phyloP scores from a whole-genome alignment of 768 basidiomycete genomes.

The Auriscalpium vulgare region DNA sequence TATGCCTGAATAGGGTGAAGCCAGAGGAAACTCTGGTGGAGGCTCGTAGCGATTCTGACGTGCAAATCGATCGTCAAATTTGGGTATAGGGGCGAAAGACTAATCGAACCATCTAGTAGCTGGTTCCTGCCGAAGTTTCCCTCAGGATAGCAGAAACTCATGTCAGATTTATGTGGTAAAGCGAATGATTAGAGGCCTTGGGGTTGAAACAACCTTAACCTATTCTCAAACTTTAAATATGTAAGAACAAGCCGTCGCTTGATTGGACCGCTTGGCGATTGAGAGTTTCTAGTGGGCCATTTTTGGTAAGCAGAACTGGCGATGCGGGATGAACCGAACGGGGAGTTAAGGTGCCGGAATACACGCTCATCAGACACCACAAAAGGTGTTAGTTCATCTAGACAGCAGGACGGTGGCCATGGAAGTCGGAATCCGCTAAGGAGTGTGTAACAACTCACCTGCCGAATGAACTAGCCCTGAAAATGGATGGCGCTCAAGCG shows the following conservation, averaged over 20 bases:
- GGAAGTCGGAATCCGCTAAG: conserved; percentile 81
- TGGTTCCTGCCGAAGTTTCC: conserved; percentile 90
- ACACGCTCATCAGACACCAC: conserved; percentile 30
- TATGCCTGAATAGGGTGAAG: no score
- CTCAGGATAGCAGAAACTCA: conserved; percentile 63
- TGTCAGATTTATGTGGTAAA: conserved; percentile 57
- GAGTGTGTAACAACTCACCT: conserved; percentile 87
- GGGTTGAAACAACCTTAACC: conserved; percentile 86
- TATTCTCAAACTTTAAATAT: conserved; percentile 69
- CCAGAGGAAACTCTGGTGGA: conserved; percentile 66
- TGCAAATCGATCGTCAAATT: conserved; percentile 94
- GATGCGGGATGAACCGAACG: conserved; percentile 66
- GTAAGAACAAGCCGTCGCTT: conserved; percentile 48
- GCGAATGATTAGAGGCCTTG: conserved; percentile 88
- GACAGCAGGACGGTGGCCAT: conserved; percentile 74
- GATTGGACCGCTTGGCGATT: conserved; percentile 44
- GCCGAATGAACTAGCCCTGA: conserved; percentile 87
- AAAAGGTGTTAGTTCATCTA: conserved; percentile 54
- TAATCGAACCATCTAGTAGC: conserved; percentile 93
- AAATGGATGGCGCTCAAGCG: conserved; percentile 87
- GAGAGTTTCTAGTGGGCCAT: conserved; percentile 68
- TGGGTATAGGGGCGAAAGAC: conserved; percentile 96
- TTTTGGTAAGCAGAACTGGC: conserved; percentile 70
- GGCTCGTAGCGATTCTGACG: conserved; percentile 93
- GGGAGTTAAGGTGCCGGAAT: conserved; percentile 77